Conservation (phyloP, 2,329 filamentous ascomycete genomes). For the Paradendryphiella salina region DNA sequence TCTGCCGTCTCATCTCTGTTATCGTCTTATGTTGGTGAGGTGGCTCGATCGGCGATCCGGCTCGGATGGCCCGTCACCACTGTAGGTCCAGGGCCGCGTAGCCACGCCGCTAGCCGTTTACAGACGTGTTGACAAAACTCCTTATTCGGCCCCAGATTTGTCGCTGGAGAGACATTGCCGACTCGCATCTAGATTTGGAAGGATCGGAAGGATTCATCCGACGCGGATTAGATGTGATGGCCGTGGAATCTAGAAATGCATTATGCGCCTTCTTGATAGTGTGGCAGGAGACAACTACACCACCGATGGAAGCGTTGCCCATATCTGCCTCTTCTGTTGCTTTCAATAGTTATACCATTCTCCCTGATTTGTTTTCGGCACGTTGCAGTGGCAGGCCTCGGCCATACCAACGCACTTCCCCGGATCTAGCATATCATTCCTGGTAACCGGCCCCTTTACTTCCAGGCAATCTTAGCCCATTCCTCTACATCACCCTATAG, state of each 20-base stretch:
- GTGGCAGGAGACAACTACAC: neutral
- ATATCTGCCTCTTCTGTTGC: neutral
- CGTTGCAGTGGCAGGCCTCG: neutral
- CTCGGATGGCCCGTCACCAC: too few relatives aligned
- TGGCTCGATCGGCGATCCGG: too few relatives aligned
- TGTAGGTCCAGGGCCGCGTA: conserved; percentile 10
- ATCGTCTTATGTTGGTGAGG: too few relatives aligned
- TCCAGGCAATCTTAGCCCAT: conserved; percentile 47
- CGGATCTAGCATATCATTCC: neutral
- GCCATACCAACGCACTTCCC: neutral
- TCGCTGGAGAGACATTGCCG: neutral
- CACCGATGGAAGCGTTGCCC: neutral
- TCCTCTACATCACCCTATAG: conserved; percentile 53
- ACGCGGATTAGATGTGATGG: neutral
- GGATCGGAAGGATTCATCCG: neutral
- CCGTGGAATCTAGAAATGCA: neutral
- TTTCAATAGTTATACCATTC: neutral
- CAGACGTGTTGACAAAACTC: conserved; percentile 2
- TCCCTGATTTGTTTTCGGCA: neutral
- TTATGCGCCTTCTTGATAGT: neutral
- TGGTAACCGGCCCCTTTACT: conserved; percentile 6
- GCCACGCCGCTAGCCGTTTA: conserved; percentile 15
- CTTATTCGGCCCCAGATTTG: conserved; percentile 7
- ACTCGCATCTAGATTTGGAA: neutral
- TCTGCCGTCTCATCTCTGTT: too few relatives aligned